Base-by-base conservation (phyloP, 129 eudicot genomes). In the Rutidosis leptorrhynchoides region DNA sequence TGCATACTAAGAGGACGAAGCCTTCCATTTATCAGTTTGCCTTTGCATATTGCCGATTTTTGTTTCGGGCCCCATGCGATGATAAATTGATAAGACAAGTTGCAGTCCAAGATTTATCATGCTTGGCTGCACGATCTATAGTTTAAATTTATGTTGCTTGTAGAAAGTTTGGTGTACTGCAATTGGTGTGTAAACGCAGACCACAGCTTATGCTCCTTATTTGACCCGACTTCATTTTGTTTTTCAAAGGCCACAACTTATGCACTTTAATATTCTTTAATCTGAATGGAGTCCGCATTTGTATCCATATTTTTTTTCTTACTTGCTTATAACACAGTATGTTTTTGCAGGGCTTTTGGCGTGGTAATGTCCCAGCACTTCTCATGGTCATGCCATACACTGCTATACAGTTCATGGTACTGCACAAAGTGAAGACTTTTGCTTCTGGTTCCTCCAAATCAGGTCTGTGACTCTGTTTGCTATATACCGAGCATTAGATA, bases 371-470 rank as follows among this genome's bases (percentile, higher is more conserved):
- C 62, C 98, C 96, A 37, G 96, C 98, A 12, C 84, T 92, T 10
- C 87, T 92, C 70, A 92, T 92, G 98, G 98, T 92, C 71, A 88
- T 92, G 98, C 96, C 98, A 56, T 92, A 92, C 78, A 85, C 98
- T 14, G 87, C 96, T 40, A 92, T 92, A 77, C 98, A 92, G 28
- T 92, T 92, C 57, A 76, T 85, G 66, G 96, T 92, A 35, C 58
- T 88, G 83, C 96, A 92, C 71, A 83, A 83, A 77, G 78, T 92
- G 59, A 92, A 92, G 80, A 73, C 98, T 7, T 68, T 83, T 23
- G 96, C 84, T 53, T 74, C 96, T 68, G 96, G 96, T 37, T 88
- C 98, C 74, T 88, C 98, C 42, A 92, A 84, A 76, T 27, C 95
- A 78, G 98, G 98, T 91, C 76, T 42, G 71, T 75, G 43, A n/a